Conservation (phyloP, 257 asterid species). For the Rauvolfia tetraphylla region DNA sequence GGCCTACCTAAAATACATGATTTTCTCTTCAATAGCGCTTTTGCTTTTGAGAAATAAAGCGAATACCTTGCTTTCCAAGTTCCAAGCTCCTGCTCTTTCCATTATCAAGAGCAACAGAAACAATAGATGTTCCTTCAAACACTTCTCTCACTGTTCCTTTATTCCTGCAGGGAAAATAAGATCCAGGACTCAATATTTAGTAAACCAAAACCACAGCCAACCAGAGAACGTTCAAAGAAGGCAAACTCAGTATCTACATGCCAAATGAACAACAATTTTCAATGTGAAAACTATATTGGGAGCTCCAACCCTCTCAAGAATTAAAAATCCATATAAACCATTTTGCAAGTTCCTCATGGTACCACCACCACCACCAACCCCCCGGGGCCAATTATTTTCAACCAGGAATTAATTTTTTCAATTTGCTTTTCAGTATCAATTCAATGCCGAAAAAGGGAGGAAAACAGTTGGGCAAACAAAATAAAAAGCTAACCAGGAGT, state of each 20-base stretch:
- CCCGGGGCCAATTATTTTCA: neutral
- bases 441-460: neutral
- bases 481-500: constrained; percentile 61
- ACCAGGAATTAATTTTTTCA: constrained; percentile 20
- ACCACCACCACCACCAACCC: too few species aligned
- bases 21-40: constrained; percentile 30
- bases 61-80: constrained; percentile 91
- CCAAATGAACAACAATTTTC: neutral
- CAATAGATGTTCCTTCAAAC: constrained; percentile 55
- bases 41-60: constrained; percentile 81
- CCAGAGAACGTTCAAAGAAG: neutral
- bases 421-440: neutral
- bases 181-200: neutral
- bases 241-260: neutral
- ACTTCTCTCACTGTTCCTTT: constrained; percentile 57
- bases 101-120: constrained; percentile 71
- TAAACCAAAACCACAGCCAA: neutral
- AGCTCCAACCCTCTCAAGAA: neutral
- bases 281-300: neutral
- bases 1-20: neutral
- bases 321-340: neutral
- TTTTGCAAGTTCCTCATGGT: neutral
- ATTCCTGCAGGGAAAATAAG: constrained; percentile 37
- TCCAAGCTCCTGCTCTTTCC: constrained; percentile 68
- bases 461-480: neutral